phyloP scores from a whole-genome alignment of 176 grass and related monocot species.

The Oryza coarctata region DNA sequence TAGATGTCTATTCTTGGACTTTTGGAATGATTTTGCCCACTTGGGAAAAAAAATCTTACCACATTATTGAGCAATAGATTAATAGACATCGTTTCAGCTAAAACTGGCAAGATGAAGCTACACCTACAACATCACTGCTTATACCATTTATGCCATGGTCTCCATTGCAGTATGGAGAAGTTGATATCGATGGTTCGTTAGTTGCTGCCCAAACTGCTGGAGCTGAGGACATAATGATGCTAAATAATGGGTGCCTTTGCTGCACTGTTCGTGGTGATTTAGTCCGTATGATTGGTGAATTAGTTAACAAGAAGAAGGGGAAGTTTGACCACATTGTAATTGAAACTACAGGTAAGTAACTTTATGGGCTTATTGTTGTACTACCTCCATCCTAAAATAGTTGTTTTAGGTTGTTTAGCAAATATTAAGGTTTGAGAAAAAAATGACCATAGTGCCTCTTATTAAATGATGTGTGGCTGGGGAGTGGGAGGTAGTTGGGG shows the following conservation, averaged over 20 bases:
- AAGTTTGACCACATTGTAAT: slow-evolving; percentile 95
- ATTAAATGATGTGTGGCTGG: no score
- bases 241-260: slow-evolving; percentile 99
- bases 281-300: slow-evolving; percentile 93
- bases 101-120: background rate
- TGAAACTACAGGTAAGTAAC: slow-evolving; percentile 80
- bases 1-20: background rate
- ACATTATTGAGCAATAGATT: background rate
- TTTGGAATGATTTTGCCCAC: background rate
- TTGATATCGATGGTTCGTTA: slow-evolving; percentile 92
- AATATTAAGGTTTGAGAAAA: no score
- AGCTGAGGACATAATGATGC: slow-evolving; percentile 94
- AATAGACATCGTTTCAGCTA: background rate
- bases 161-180: slow-evolving; percentile 80
- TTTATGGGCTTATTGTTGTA: slow-evolving; percentile 1
- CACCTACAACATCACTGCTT: background rate
- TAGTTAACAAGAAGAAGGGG: slow-evolving; percentile 89
- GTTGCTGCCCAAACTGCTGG: slow-evolving; percentile 87
- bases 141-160: slow-evolving; percentile 26
- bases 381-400: no score
- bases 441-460: no score
- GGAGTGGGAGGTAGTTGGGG: no score
- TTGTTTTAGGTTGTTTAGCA: no score
- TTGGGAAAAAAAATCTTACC: background rate
- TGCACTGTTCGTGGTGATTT: slow-evolving; percentile 98